Evolutionary conservation across 2,329 filamentous ascomycete genomes (phyloP).

Genomic region (Seiridium cupressi): DNA sequence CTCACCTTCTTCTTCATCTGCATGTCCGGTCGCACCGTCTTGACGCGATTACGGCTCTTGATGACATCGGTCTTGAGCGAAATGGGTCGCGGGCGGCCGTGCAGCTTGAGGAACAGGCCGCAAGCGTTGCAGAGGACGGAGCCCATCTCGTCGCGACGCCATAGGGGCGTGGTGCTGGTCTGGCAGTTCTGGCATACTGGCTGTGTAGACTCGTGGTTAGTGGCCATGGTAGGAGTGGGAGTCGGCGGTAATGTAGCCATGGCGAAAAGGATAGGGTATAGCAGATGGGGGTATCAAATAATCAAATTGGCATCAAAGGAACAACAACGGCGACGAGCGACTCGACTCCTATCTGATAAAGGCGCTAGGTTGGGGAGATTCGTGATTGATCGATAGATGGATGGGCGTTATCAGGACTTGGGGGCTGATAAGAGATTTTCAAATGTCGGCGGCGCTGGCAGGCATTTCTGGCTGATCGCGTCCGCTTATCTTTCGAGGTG

Average conservation of each 20-base stretch:
- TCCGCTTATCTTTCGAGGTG: constrained; percentile 3
- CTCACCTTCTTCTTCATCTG: constrained; percentile 76
- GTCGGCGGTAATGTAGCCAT: constrained; percentile 36
- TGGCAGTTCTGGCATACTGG: constrained; percentile 95
- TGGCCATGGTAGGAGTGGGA: constrained; percentile 45
- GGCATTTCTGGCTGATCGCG: not conserved
- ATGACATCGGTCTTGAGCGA: constrained; percentile 99
- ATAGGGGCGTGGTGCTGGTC: constrained; percentile 93
- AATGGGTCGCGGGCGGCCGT: constrained; percentile 88
- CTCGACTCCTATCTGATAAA: not conserved
- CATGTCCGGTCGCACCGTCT: constrained; percentile 76
- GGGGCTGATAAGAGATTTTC: constrained; percentile 7
- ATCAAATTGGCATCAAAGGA: not conserved
- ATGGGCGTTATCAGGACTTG: constrained; percentile 4
- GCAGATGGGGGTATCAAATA: not conserved
- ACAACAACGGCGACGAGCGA: not conserved
- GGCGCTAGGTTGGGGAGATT: not conserved
- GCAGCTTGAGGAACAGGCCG: constrained; percentile 94
- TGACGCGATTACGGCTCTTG: constrained; percentile 97
- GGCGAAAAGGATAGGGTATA: constrained; percentile 7
- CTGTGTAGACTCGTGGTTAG: constrained; percentile 65
- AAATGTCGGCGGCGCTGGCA: not conserved
- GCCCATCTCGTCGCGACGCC: constrained; percentile 94
- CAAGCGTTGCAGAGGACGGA: constrained; percentile 98
- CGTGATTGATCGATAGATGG: not conserved